phyloP scores from a whole-genome alignment of 1,284 basidiomycete genomes.

The Moesziomyces sp. region DNA sequence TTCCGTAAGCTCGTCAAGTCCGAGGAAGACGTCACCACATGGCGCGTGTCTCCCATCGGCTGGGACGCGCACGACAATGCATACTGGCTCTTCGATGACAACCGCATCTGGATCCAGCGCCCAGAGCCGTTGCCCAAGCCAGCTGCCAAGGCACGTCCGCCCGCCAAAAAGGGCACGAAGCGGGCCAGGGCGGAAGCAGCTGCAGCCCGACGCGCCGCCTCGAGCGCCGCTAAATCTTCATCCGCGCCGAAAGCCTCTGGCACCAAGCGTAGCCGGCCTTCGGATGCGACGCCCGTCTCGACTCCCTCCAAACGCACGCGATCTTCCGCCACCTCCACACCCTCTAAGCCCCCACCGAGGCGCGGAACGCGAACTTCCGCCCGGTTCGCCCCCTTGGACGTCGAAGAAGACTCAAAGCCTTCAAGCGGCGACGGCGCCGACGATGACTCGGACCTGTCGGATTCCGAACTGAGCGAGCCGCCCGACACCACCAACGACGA shows the following conservation, averaged over 20 bases:
- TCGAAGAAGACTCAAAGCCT: slow-evolving; percentile 19
- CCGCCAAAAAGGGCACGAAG: slow-evolving; percentile 52
- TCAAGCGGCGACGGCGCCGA: slow-evolving; percentile 14
- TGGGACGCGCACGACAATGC: slow-evolving; percentile 83
- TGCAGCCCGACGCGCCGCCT: slow-evolving; percentile 57
- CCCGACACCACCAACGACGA: slow-evolving; percentile 27
- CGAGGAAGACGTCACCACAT: slow-evolving; percentile 70
- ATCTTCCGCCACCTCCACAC: slow-evolving; percentile 35
- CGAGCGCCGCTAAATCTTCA: slow-evolving; percentile 74
- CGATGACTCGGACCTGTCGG: slow-evolving; percentile 27
- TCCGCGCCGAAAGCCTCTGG: slow-evolving; percentile 67
- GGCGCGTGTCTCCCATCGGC: slow-evolving; percentile 82
- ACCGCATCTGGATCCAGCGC: slow-evolving; percentile 86
- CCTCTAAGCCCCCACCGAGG: slow-evolving; percentile 29
- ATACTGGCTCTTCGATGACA: slow-evolving; percentile 87
- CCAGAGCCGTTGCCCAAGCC: slow-evolving; percentile 67
- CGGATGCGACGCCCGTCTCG: slow-evolving; percentile 27
- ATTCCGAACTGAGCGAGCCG: slow-evolving; percentile 63
- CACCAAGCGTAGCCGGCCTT: slow-evolving; percentile 73
- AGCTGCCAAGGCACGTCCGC: slow-evolving; percentile 25
- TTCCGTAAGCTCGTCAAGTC: slow-evolving; percentile 71
- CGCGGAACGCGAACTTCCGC: slow-evolving; percentile 42
- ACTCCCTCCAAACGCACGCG: slow-evolving; percentile 38
- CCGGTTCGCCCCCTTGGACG: slow-evolving; percentile 32
- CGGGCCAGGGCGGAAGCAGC: slow-evolving; percentile 31